Evolutionary conservation across 805 yeast genomes (phyloP).

Genomic region (Candida alai): DNA sequence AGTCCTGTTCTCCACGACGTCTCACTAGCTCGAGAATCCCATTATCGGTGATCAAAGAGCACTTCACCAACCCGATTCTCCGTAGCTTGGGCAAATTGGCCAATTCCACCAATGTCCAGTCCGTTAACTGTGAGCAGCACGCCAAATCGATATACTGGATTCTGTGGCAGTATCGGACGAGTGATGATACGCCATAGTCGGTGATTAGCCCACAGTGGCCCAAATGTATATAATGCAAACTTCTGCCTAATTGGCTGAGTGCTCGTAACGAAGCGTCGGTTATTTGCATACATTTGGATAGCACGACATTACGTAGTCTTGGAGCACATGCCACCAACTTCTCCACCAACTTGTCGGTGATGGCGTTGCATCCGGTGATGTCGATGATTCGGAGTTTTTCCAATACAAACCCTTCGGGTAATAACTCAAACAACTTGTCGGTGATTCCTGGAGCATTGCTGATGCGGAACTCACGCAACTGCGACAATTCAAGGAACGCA

Average conservation of each 20-base stretch:
- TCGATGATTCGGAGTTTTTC: slow-evolving; percentile 79
- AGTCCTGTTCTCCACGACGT: slow-evolving; percentile 68
- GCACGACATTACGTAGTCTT: slow-evolving; percentile 76
- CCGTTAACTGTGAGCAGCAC: slow-evolving; percentile 86
- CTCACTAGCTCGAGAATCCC: slow-evolving; percentile 70
- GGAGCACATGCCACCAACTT: slow-evolving; percentile 76
- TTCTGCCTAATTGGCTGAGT: slow-evolving; percentile 69
- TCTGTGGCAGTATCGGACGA: slow-evolving; percentile 76
- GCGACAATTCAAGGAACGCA: slow-evolving; percentile 60
- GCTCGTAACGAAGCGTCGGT: slow-evolving; percentile 78
- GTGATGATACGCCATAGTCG: slow-evolving; percentile 75
- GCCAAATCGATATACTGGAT: slow-evolving; percentile 93
- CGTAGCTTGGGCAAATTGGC: slow-evolving; percentile 75
- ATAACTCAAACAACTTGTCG: slow-evolving; percentile 55
- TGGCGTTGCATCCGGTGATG: slow-evolving; percentile 74
- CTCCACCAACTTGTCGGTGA: slow-evolving; percentile 77
- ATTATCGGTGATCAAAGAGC: slow-evolving; percentile 79
- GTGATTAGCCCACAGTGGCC: slow-evolving; percentile 93
- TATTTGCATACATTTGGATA: slow-evolving; percentile 83
- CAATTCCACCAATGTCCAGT: slow-evolving; percentile 72
- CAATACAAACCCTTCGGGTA: slow-evolving; percentile 46
- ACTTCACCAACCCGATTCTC: slow-evolving; percentile 91
- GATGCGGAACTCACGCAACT: slow-evolving; percentile 78
- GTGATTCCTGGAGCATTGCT: slow-evolving; percentile 69
- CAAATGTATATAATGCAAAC: slow-evolving; percentile 82